phyloP scores from a whole-genome alignment of 768 basidiomycete genomes.

The Suillus americanus region DNA sequence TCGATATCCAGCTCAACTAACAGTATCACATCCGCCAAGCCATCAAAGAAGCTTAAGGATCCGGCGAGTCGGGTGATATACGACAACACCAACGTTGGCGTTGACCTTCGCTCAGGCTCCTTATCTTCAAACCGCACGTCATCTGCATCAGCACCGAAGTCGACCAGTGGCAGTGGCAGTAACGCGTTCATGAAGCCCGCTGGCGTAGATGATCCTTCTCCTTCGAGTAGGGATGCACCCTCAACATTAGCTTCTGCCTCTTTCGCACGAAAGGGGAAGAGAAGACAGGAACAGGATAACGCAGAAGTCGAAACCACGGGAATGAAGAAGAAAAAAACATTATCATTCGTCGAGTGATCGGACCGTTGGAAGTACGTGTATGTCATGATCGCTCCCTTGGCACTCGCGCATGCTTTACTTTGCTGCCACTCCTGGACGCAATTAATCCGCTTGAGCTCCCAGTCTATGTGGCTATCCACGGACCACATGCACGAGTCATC shows the following conservation, averaged over 20 bases:
- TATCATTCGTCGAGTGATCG: constrained; percentile 24
- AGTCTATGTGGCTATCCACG: background rate
- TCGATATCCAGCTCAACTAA: constrained; percentile 23
- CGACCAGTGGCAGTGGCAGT: constrained; percentile 6
- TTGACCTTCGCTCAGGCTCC: constrained; percentile 40
- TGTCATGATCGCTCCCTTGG: constrained; percentile 21
- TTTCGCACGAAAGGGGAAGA: constrained; percentile 12
- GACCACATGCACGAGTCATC: background rate
- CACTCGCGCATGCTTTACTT: background rate
- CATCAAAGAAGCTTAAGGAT: constrained; percentile 2
- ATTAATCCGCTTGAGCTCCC: background rate
- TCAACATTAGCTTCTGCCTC: background rate
- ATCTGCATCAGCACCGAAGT: background rate
- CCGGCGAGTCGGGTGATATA: constrained; percentile 33
- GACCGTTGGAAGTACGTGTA: constrained; percentile 22
- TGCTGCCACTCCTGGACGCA: background rate
- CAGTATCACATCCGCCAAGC: background rate
- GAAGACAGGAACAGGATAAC: constrained; percentile 28
- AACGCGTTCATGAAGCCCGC: constrained; percentile 51
- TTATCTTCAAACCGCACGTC: constrained; percentile 18
- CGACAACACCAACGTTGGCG: constrained; percentile 47
- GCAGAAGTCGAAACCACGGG: constrained; percentile 15
- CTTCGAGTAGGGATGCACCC: background rate
- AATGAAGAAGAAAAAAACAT: constrained; percentile 27
- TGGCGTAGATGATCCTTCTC: constrained; percentile 52